These are phyloP conservation scores for Lanmaoa pseudosensibilis DNA, from an alignment of 768 basidiomycete genomes.

Conservation along the genomic window DNA sequence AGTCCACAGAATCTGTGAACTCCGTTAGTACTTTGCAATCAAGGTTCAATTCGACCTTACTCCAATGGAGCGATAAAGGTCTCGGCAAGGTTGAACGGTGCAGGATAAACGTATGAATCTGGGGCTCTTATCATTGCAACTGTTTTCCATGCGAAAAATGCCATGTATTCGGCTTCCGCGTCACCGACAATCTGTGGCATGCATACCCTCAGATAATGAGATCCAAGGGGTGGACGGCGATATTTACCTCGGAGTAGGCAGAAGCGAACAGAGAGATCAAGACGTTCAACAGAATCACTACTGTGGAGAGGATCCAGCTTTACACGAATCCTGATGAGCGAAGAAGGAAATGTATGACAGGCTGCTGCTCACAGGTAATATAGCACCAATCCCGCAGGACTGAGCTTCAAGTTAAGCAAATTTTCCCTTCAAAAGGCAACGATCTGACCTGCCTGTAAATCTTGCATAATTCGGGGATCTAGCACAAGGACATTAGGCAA, in stretches of 20 bases:
- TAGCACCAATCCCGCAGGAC: constrained; percentile 60
- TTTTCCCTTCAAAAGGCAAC: neutral
- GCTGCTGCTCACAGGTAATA: constrained; percentile 68
- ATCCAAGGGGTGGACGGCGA: neutral
- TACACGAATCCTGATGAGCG: neutral
- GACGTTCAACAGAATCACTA: constrained; percentile 86
- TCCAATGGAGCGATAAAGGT: constrained; percentile 80
- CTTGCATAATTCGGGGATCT: constrained; percentile 69
- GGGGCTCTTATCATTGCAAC: constrained; percentile 83
- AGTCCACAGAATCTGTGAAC: constrained; percentile 45
- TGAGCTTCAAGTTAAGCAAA: constrained; percentile 21
- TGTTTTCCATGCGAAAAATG: constrained; percentile 89
- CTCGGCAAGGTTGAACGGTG: constrained; percentile 92
- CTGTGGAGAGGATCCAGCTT: constrained; percentile 83
- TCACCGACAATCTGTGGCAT: constrained; percentile 67
- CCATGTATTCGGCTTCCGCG: constrained; percentile 86
- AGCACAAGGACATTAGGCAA: neutral
- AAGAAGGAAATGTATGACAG: neutral
- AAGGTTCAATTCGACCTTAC: constrained; percentile 44
- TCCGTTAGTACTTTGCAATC: constrained; percentile 2
- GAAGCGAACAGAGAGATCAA: constrained; percentile 95
- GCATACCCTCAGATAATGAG: constrained; percentile 1
- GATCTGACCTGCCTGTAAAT: constrained; percentile 47
- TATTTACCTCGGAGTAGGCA: constrained; percentile 82
- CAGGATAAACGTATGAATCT: constrained; percentile 79